phyloP scores from a whole-genome alignment of 768 basidiomycete species.

The Amanita pseudoporphyria region DNA sequence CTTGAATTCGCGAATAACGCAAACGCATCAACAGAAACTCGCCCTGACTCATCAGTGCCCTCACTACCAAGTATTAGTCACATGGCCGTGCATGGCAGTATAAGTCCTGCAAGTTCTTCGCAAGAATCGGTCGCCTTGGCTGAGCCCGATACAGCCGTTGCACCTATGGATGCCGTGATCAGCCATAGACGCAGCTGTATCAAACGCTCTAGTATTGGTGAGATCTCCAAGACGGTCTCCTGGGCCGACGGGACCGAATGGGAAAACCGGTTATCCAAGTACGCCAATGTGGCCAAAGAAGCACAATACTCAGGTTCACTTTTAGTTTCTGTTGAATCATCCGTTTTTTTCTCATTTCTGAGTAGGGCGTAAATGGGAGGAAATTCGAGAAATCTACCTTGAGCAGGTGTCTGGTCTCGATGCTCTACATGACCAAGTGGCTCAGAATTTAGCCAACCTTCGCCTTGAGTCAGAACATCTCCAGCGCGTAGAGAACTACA shows the following conservation, averaged over 20 bases:
- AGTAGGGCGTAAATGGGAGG: slow-evolving; percentile 51
- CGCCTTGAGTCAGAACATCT: slow-evolving; percentile 36
- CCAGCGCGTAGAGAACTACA: slow-evolving; percentile 31
- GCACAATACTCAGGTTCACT: slow-evolving; percentile 28
- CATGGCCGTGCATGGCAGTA: not conserved
- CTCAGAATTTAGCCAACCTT: slow-evolving; percentile 31
- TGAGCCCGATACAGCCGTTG: not conserved
- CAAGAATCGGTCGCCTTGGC: not conserved
- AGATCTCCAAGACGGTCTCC: slow-evolving; percentile 57
- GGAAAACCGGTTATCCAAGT: slow-evolving; percentile 44
- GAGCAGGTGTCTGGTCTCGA: slow-evolving; percentile 56
- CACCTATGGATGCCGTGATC: slow-evolving; percentile 19
- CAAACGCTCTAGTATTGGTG: slow-evolving; percentile 46
- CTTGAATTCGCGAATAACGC: slow-evolving; percentile 10
- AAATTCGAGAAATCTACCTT: slow-evolving; percentile 44
- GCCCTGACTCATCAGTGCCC: slow-evolving; percentile 1
- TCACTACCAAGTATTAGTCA: not conserved
- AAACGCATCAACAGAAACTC: not conserved
- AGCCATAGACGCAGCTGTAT: slow-evolving; percentile 54
- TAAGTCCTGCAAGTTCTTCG: slow-evolving; percentile 2
- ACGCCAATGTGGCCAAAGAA: slow-evolving; percentile 28
- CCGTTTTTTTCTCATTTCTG: not conserved
- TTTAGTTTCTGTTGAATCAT: not conserved
- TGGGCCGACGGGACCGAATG: slow-evolving; percentile 67
- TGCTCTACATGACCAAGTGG: slow-evolving; percentile 44